Evolutionary conservation across 2,329 filamentous ascomycete genomes (phyloP).

Genomic region (Penicillium sp.): DNA sequence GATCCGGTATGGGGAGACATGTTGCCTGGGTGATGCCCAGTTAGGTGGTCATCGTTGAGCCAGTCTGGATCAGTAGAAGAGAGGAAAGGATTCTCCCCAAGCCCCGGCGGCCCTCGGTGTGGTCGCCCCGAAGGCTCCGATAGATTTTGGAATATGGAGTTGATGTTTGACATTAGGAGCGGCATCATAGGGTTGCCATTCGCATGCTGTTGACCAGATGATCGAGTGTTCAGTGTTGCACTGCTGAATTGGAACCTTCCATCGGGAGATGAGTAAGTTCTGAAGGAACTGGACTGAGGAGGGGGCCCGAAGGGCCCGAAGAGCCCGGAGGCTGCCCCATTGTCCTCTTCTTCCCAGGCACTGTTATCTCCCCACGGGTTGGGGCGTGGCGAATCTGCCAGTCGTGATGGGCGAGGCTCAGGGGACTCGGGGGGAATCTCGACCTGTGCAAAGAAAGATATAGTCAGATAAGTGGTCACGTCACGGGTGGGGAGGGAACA

Average conservation of each 20-base stretch:
- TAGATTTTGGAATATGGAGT: constrained; percentile 50
- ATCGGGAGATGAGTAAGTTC: constrained; percentile 47
- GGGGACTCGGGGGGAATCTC: constrained; percentile 31
- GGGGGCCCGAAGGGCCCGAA: constrained; percentile 10
- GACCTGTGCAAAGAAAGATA: constrained; percentile 23
- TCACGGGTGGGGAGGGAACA: constrained; percentile 1
- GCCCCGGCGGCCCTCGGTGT: constrained; percentile 6
- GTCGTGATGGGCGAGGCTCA: constrained; percentile 27
- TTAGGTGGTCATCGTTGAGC: constrained; percentile 7
- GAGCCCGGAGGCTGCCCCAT: constrained; percentile 20
- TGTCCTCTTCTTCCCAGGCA: constrained; percentile 50
- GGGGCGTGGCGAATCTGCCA: constrained; percentile 16
- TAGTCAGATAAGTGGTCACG: constrained; percentile 1
- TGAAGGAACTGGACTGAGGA: constrained; percentile 32
- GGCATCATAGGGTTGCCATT: constrained; percentile 27
- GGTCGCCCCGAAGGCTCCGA: background rate
- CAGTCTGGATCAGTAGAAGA: constrained; percentile 12
- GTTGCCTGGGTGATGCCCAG: constrained; percentile 34
- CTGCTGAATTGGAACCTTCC: constrained; percentile 46
- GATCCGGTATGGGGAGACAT: constrained; percentile 54
- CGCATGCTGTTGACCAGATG: constrained; percentile 19
- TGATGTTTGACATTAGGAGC: constrained; percentile 39
- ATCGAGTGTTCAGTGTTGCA: constrained; percentile 30
- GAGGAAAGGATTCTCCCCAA: constrained; percentile 7
- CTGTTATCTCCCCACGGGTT: constrained; percentile 48